phyloP scores from a whole-genome alignment of 306 rosid genomes.

The Corylus avellana region DNA sequence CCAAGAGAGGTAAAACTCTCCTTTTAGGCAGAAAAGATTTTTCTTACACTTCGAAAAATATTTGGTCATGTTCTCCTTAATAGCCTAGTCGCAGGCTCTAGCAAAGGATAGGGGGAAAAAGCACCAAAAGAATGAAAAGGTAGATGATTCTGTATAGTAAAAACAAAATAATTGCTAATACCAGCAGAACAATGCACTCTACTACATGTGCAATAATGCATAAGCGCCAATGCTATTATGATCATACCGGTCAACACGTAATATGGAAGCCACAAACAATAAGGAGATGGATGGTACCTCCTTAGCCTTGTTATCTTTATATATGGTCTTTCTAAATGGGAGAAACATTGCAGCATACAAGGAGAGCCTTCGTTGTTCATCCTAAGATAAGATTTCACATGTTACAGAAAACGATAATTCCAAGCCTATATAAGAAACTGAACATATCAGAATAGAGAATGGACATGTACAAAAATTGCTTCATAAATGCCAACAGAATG shows the following conservation, averaged over 20 bases:
- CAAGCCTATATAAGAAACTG: conserved; percentile 16
- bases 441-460: conserved; percentile 10
- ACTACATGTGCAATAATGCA: conserved; percentile 12
- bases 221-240: conserved; percentile 15
- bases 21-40: neutral
- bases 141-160: neutral
- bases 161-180: neutral
- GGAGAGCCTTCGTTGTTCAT: conserved; percentile 73
- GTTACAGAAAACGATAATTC: conserved; percentile 15
- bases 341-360: conserved; percentile 76
- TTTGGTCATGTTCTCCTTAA: neutral
- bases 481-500: conserved; percentile 12
- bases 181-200: conserved; percentile 1
- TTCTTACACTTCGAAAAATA: neutral
- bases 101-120: neutral
- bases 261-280: conserved; percentile 18
- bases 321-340: conserved; percentile 66
- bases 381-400: conserved; percentile 53
- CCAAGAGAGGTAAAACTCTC: neutral
- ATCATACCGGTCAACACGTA: conserved; percentile 6
- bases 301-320: conserved; percentile 67
- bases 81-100: neutral
- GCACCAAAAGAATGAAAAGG: neutral
- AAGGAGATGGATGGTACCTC: conserved; percentile 42
- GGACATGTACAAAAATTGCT: conserved; percentile 6